phyloP scores from a whole-genome alignment of 176 grass and related monocot genomes.

The Rhipidocladum racemiflorum region DNA sequence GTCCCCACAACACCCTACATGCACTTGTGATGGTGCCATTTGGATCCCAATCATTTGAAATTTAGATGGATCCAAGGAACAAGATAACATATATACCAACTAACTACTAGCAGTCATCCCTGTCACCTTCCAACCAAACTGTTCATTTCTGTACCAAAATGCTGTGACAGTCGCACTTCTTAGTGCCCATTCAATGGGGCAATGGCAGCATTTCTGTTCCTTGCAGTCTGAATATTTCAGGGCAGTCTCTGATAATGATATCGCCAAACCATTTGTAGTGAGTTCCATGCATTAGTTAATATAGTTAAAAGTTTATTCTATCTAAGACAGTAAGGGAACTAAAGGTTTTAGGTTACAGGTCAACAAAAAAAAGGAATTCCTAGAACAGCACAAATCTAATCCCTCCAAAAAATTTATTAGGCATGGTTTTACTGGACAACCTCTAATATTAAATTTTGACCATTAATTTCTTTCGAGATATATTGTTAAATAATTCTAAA shows the following conservation, averaged over 20 bases:
- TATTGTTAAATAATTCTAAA: too few species aligned
- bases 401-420: too few species aligned
- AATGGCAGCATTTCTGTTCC: background rate
- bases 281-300: background rate
- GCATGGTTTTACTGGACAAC: too few species aligned
- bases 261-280: background rate
- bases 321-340: background rate
- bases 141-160: constrained; percentile 26
- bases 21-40: constrained; percentile 53
- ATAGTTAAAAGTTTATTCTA: background rate
- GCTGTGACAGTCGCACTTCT: constrained; percentile 29
- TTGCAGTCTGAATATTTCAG: constrained; percentile 24
- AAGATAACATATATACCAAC: constrained; percentile 41
- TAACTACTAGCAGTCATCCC: constrained; percentile 36
- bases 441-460: too few species aligned
- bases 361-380: background rate
- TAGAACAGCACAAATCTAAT: background rate
- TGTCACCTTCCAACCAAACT: constrained; percentile 60
- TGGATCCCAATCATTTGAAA: constrained; percentile 52
- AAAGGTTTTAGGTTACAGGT: background rate
- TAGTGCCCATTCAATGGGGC: constrained; percentile 7
- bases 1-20: constrained; percentile 47
- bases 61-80: constrained; percentile 46
- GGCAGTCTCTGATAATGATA: background rate
- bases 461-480: too few species aligned